These are phyloP conservation scores for Xerocomus amazonicus DNA, from an alignment of 1,284 basidiomycete genomes.

Conservation along the genomic window DNA sequence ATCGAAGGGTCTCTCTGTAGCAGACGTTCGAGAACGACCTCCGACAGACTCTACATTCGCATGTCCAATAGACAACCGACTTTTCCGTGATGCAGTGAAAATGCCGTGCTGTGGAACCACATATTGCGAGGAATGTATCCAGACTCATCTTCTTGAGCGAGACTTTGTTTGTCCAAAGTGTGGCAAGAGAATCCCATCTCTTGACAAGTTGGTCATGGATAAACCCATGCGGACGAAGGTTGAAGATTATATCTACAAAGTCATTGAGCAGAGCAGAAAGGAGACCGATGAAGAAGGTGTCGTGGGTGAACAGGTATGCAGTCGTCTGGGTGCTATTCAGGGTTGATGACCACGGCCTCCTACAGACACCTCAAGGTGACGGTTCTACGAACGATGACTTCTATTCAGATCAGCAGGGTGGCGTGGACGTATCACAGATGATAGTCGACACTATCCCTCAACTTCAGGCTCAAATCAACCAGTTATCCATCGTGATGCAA, in stretches of 20 bases:
- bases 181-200: conserved; percentile 76
- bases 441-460: conserved; percentile 69
- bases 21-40: conserved; percentile 82
- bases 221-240: conserved; percentile 75
- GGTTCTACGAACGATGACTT: conserved; percentile 50
- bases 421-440: conserved; percentile 67
- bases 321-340: not conserved
- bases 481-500: conserved; percentile 72
- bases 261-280: conserved; percentile 78
- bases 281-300: conserved; percentile 53
- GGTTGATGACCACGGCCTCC: conserved; percentile 4
- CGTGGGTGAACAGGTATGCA: conserved; percentile 24
- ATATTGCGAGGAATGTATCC: conserved; percentile 96
- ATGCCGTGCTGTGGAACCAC: conserved; percentile 85
- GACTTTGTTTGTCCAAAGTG: conserved; percentile 92
- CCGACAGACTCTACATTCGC: conserved; percentile 75
- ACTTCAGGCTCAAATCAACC: conserved; percentile 73
- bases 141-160: conserved; percentile 85
- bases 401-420: conserved; percentile 61
- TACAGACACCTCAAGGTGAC: conserved; percentile 30
- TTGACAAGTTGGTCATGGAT: conserved; percentile 82
- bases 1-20: conserved; percentile 73
- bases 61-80: conserved; percentile 86
- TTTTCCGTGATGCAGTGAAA: conserved; percentile 86
- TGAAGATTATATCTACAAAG: conserved; percentile 76